Evolutionary conservation across 2,329 filamentous ascomycete genomes (phyloP).

Genomic region (Neospermospora avenae): DNA sequence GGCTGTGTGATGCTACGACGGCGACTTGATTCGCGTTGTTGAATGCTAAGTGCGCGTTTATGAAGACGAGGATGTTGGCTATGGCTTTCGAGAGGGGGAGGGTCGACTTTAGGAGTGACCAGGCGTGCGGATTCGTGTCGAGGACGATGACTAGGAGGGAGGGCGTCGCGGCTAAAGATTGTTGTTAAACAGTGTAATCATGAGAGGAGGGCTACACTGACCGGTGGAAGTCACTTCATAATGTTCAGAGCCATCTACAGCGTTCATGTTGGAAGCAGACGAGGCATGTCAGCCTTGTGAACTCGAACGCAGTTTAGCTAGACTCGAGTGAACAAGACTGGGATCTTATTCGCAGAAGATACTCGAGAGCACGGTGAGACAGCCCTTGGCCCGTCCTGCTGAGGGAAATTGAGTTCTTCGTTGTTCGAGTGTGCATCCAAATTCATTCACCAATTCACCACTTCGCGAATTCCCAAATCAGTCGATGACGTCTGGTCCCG

Average conservation of each 20-base stretch:
- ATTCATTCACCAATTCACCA: neutral
- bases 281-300: conserved; percentile 23
- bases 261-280: conserved; percentile 51
- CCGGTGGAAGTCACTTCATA: conserved; percentile 47
- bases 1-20: conserved; percentile 83
- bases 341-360: neutral
- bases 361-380: neutral
- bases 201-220: conserved; percentile 31
- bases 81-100: conserved; percentile 82
- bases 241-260: conserved; percentile 59
- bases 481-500: conserved; percentile 21
- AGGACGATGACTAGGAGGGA: conserved; percentile 88
- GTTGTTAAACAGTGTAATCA: conserved; percentile 15
- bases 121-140: conserved; percentile 95
- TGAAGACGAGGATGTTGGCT: conserved; percentile 88
- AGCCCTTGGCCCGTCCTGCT: conserved; percentile 8
- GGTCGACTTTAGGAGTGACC: conserved; percentile 71
- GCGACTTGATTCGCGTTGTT: conserved; percentile 92
- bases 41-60: conserved; percentile 93
- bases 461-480: conserved; percentile 8
- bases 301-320: neutral
- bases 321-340: neutral
- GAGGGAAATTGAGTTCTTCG: conserved; percentile 6
- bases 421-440: neutral
- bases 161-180: conserved; percentile 53